Evolutionary conservation across 768 basidiomycete genomes (phyloP), one percentile per base, ranked within the genome.

Genomic region (Kwoniella dejecticola): DNA sequence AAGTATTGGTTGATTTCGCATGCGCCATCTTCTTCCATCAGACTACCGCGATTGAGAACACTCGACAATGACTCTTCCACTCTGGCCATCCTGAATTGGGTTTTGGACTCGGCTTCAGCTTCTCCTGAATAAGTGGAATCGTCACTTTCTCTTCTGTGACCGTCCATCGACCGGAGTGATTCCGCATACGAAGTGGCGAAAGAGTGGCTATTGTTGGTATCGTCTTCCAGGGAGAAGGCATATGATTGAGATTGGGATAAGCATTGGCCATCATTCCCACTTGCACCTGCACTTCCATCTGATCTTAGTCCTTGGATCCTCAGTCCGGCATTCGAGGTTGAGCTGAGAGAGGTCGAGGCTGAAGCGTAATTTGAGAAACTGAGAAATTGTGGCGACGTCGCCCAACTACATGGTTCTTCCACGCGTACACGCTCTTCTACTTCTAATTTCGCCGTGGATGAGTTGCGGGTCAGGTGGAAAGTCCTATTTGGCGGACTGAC

Each of bases 381-480:
- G 11, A 31, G 17, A 33, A n/a, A 50, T 47, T 47, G 41, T 21
- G 55, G 55, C 17, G 55, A 57, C 6, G 45, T 31, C 15, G 45
- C 56, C 56, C 56, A 57, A 19, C 56, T 57, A 26, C 56, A 57
- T 36, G 2, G 29, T 15, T 26, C 30, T 19, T 33, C 41, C 40
- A 42, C 24, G 12, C 12, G 19, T 7, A 36, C 15, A 21, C 26
- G 13, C 29, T 41, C 19, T 8, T 42, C 17, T 45, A 29, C 29
- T 46, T 13, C 19, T 4, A 26, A 13, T 4, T 53, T 21, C 8
- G 36, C 17, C 19, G 17, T 30, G 19, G n/a, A 21, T 21, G 26
- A n/a, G 10, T 31, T 55, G 41, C 33, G 33, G 15, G 7, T 36
- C 15, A 36, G 15, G 15, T 36, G 33, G 15, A 36, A 36, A 36